Evolutionary conservation across 345 rosid genomes (phyloP).

Genomic region (Zanthoxylum bungeanum): DNA sequence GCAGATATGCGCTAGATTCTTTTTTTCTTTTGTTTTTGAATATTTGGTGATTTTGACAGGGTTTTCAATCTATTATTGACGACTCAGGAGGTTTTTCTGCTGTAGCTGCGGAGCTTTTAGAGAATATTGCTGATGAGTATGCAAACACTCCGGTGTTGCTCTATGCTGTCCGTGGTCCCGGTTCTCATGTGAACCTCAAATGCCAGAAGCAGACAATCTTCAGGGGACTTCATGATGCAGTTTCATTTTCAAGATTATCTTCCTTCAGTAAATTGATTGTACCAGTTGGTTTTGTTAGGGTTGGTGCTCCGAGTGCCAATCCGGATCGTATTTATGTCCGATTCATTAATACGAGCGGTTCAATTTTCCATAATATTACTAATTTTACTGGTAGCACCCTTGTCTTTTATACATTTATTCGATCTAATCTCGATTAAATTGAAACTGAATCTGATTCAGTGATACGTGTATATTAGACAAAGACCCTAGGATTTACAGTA

Average conservation of each 20-base stretch:
- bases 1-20: neutral
- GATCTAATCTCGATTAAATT: no score
- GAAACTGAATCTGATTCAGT: no score
- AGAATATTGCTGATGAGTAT: constrained; percentile 83
- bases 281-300: constrained; percentile 88
- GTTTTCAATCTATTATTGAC: constrained; percentile 86
- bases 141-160: constrained; percentile 66
- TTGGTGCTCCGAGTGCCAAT: no score
- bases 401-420: no score
- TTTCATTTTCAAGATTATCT: constrained; percentile 75
- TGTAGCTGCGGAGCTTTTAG: constrained; percentile 72
- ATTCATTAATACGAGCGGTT: no score
- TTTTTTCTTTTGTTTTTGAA: constrained; percentile 10
- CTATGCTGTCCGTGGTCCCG: constrained; percentile 58
- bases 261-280: constrained; percentile 66
- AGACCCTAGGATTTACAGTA: no score
- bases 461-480: no score
- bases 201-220: constrained; percentile 50
- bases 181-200: constrained; percentile 38
- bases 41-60: constrained; percentile 41
- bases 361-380: no score
- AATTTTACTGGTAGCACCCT: no score
- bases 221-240: constrained; percentile 70
- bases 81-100: constrained; percentile 89
- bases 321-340: no score